phyloP scores from a whole-genome alignment of 352 stramenopile species.

The Globisporangium paroecandrum region DNA sequence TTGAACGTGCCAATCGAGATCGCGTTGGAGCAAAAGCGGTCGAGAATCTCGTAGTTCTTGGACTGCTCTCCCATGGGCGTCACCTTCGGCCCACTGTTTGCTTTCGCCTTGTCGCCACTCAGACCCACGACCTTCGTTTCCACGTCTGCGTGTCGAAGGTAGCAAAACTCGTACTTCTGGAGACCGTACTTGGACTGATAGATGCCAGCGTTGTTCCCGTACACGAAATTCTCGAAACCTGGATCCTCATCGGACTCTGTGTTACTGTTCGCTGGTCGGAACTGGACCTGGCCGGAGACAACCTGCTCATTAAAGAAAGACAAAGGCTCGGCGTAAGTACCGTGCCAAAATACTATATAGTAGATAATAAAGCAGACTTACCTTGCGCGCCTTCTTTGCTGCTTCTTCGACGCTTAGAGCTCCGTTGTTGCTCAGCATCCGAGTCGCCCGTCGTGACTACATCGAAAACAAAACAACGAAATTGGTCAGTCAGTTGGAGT shows the following conservation, averaged over 20 bases:
- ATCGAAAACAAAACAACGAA: background rate
- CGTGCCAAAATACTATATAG: background rate
- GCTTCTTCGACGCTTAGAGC: slow-evolving; percentile 27
- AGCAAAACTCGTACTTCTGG: slow-evolving; percentile 58
- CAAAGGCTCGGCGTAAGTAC: background rate
- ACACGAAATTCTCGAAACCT: slow-evolving; percentile 37
- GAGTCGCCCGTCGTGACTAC: slow-evolving; percentile 25
- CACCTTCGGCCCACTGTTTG: slow-evolving; percentile 22
- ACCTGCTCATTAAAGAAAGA: slow-evolving; percentile 19
- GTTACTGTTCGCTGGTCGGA: slow-evolving; percentile 44
- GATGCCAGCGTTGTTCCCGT: slow-evolving; percentile 53
- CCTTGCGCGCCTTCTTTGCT: slow-evolving; percentile 39
- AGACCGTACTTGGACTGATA: slow-evolving; percentile 64
- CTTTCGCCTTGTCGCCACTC: slow-evolving; percentile 18
- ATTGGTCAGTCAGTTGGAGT: background rate
- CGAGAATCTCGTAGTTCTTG: slow-evolving; percentile 43
- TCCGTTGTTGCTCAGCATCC: slow-evolving; percentile 24
- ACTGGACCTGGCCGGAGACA: slow-evolving; percentile 45
- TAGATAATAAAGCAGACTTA: slow-evolving; percentile 10
- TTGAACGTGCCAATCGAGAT: slow-evolving; percentile 62
- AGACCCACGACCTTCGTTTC: slow-evolving; percentile 29
- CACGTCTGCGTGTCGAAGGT: slow-evolving; percentile 37
- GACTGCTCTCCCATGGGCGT: slow-evolving; percentile 2
- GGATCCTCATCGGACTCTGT: slow-evolving; percentile 18
- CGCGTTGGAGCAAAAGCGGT: slow-evolving; percentile 44